These are phyloP conservation scores for Paragyromitra xinjiangensis DNA, from an alignment of 495 filamentous ascomycete genomes.

Conservation along the genomic window DNA sequence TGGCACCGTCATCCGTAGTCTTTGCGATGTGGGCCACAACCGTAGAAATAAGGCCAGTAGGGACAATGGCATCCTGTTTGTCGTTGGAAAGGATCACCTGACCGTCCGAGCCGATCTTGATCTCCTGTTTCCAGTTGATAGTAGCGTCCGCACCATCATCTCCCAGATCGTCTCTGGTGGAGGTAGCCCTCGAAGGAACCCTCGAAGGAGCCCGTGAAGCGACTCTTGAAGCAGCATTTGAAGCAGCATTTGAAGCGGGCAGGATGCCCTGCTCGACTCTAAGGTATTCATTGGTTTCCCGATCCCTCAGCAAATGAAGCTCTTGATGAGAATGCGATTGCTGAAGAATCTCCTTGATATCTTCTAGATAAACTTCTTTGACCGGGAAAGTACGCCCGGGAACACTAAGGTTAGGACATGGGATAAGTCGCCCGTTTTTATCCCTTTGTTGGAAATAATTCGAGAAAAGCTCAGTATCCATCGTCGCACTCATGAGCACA, in stretches of 20 bases:
- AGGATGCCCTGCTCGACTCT: constrained; percentile 56
- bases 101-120: constrained; percentile 54
- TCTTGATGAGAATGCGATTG: constrained; percentile 46
- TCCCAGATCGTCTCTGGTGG: constrained; percentile 36
- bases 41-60: constrained; percentile 62
- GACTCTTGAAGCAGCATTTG: constrained; percentile 46
- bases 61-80: constrained; percentile 63
- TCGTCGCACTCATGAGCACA: constrained; percentile 69
- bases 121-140: constrained; percentile 64
- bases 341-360: constrained; percentile 61
- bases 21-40: constrained; percentile 65
- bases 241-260: constrained; percentile 44
- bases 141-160: constrained; percentile 56
- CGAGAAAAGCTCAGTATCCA: constrained; percentile 67
- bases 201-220: constrained; percentile 51
- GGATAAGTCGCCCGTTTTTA: constrained; percentile 53
- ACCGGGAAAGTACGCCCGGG: constrained; percentile 68
- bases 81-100: constrained; percentile 54
- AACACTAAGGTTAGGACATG: constrained; percentile 65
- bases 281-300: constrained; percentile 58
- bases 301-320: constrained; percentile 57
- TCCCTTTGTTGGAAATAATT: constrained; percentile 63
- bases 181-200: constrained; percentile 46
- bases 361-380: constrained; percentile 64
- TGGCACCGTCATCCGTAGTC: constrained; percentile 64